Evolutionary conservation across 148 eudicot genomes (phyloP).

Genomic region (Heliamphora exappendiculata): DNA sequence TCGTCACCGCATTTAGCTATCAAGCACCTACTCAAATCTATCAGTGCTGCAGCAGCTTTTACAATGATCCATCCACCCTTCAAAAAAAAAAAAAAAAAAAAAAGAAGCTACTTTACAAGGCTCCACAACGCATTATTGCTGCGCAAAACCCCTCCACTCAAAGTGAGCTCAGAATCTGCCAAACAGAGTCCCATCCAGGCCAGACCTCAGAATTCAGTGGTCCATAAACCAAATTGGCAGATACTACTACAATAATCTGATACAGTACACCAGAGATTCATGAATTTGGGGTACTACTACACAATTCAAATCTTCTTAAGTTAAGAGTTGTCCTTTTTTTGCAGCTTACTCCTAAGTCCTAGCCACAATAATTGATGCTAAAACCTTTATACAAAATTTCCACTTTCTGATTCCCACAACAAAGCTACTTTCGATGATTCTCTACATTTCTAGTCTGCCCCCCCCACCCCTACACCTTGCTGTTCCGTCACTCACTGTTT

Average conservation of each 20-base stretch:
- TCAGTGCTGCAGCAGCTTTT: too few species aligned
- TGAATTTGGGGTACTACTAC: neutral
- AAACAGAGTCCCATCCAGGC: neutral
- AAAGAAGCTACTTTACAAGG: too few species aligned
- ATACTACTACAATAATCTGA: conserved; percentile 5
- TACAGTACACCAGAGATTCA: conserved; percentile 9
- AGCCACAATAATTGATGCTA: neutral
- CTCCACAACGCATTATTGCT: too few species aligned
- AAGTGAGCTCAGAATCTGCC: too few species aligned
- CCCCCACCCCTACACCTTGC: too few species aligned
- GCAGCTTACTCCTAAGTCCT: neutral
- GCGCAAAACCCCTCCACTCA: too few species aligned
- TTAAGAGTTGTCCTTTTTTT: neutral
- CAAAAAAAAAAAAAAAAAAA: too few species aligned
- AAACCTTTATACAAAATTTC: conserved; percentile 24
- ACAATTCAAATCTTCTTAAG: neutral
- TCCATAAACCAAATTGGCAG: conserved; percentile 10
- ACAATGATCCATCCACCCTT: too few species aligned
- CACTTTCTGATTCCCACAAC: neutral
- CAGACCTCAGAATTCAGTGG: neutral
- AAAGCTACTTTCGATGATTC: neutral
- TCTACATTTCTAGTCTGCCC: neutral
- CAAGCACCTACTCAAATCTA: too few species aligned
- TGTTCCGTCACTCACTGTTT: conserved; percentile 46
- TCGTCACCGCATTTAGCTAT: too few species aligned